Evolutionary conservation across 352 stramenopile genomes (phyloP), one percentile per base, ranked within the genome.

Genomic region (Globisporangium splendens): DNA sequence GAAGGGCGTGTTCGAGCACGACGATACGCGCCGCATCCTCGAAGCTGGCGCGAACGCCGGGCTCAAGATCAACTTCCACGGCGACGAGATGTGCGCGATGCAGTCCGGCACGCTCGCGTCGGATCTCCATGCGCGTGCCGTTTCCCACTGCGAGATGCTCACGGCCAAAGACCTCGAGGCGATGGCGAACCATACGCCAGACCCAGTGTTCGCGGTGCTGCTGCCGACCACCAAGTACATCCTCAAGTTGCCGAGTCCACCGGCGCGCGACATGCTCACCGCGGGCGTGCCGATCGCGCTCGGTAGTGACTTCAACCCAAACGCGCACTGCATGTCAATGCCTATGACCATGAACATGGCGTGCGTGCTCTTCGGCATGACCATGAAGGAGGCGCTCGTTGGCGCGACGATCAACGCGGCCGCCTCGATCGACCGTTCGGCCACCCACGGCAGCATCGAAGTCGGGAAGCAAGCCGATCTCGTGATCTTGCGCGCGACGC

Each of bases 341-440:
- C 70, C 85, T 20, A 73, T 93, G 54, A 91, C 83, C 38, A 95
- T 95, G 85, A 91, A 95, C 69, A 89, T 93, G 78, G 77, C 79
- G 7, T 95, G 85, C 65, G 80, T 92, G 65, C 73, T 82, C 24
- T 89, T 95, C 56, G 70, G 75, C 33, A 88, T 95, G 85, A 93
- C 81, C 50, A 90, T 95, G 82, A 87, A 87, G 49, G 81, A 95
- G 59, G 83, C 86, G 20, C 73, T 95, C n/a, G 81, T 92, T 8
- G 83, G 64, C 14, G 77, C 82, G 22, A 95, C 83, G 8, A 89
- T 95, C 62, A 95, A 93, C 46, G 86, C 83, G 13, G 86, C 86
- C 2, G 85, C 81, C n/a, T 92, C 79, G 8, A 89, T 93, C 59
- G 69, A 89, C 51, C 77, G 83, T 28, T 85, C 79, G n/a, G 60